Evolutionary conservation across 306 rosid genomes (phyloP).

Genomic region (Trichosanthes truncata): DNA sequence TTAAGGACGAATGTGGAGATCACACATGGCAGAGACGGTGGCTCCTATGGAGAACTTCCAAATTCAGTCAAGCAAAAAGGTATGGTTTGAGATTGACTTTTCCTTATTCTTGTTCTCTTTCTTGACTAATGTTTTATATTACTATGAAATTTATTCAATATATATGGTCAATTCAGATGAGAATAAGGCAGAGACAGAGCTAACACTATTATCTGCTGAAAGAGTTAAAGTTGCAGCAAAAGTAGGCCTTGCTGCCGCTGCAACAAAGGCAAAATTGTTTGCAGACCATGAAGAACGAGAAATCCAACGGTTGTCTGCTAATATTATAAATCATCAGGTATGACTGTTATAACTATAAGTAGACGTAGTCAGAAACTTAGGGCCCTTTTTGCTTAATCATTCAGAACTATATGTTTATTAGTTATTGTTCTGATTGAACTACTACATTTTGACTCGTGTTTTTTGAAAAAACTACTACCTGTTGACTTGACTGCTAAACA

Average conservation of each 20-base stretch:
- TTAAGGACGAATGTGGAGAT: constrained; percentile 64
- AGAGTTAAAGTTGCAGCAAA: constrained; percentile 81
- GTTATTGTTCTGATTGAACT: neutral
- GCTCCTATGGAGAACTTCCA: constrained; percentile 44
- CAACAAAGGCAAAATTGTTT: constrained; percentile 88
- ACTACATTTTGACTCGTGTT: neutral
- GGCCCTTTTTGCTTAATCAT: neutral
- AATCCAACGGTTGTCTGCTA: constrained; percentile 95
- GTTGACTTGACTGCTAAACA: neutral
- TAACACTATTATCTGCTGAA: constrained; percentile 50
- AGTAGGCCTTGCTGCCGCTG: constrained; percentile 97
- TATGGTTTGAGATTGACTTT: constrained; percentile 18
- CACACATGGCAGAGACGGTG: constrained; percentile 43
- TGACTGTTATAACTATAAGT: constrained; percentile 8
- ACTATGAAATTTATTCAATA: neutral
- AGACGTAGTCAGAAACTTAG: neutral
- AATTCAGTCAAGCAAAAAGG: constrained; percentile 60
- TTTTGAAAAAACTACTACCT: neutral
- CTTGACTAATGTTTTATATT: neutral
- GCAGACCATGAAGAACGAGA: constrained; percentile 99
- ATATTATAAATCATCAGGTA: constrained; percentile 93
- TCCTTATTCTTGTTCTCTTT: neutral
- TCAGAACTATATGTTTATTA: neutral
- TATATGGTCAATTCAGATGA: constrained; percentile 40
- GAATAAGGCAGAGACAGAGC: constrained; percentile 45